Percentiles rank a stretch among this genome's conserved stretches.
Evolutionary conservation across 345 rosid genomes (phyloP).

Genomic region (Eucalyptus coolabah): DNA sequence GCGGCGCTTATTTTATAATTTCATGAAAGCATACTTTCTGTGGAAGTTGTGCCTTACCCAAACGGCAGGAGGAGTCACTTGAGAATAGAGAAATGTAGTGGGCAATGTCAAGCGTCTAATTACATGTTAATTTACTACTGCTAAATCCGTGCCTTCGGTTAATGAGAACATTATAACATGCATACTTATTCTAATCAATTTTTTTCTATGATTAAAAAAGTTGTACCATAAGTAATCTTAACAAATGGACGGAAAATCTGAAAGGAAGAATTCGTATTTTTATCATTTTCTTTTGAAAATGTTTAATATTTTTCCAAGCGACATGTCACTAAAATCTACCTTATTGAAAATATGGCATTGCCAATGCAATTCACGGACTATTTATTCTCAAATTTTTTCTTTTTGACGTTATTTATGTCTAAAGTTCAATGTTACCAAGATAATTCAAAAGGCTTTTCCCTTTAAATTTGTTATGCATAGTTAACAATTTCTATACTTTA

Average conservation of each 20-base stretch:
- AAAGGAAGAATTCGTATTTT: not conserved
- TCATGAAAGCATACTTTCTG: not conserved
- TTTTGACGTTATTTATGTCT: not conserved
- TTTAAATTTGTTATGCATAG: not conserved
- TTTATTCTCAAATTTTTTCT: not conserved
- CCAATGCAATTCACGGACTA: not conserved
- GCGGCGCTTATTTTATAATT: not conserved
- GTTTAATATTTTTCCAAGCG: not conserved
- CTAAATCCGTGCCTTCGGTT: not conserved
- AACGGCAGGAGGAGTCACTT: not conserved
- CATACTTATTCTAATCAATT: not conserved
- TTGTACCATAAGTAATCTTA: not conserved
- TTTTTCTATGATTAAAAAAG: not conserved
- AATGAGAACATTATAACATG: not conserved
- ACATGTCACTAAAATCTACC: not conserved
- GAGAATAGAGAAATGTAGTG: not conserved
- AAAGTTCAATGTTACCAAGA: not conserved
- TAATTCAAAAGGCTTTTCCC: not conserved
- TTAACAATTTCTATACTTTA: not conserved
- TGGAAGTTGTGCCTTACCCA: not conserved
- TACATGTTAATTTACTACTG: not conserved
- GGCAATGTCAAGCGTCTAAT: not conserved
- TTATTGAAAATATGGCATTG: not conserved
- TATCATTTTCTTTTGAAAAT: not conserved
- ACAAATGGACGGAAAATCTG: not conserved